These are phyloP conservation scores for Colletotrichum tabaci DNA, from an alignment of 2,329 filamentous ascomycete genomes.

Conservation along the genomic window DNA sequence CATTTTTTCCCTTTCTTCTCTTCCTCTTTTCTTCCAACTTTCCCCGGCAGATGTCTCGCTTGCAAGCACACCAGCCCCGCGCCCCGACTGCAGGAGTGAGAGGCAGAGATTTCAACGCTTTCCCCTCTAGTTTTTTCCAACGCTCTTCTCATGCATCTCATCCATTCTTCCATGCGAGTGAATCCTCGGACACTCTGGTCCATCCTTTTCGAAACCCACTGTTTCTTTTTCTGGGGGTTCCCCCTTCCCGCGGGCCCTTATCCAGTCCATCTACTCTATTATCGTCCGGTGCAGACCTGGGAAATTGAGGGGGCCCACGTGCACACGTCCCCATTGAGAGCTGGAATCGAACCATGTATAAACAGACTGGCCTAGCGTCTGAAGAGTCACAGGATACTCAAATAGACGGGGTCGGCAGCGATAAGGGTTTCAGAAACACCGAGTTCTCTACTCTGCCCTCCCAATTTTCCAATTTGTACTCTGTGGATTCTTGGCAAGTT, in stretches of 20 bases:
- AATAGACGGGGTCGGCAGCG: conserved; percentile 12
- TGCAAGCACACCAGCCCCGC: conserved; percentile 40
- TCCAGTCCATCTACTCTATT: conserved; percentile 15
- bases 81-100: conserved; percentile 15
- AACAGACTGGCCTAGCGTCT: conserved; percentile 17
- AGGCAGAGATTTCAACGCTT: background rate
- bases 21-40: background rate
- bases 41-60: conserved; percentile 11
- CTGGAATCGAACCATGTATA: conserved; percentile 8
- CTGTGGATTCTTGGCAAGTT: conserved; percentile 33
- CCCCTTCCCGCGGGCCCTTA: background rate
- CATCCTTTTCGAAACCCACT: conserved; percentile 43
- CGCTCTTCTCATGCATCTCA: background rate
- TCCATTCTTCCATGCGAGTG: background rate
- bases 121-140: conserved; percentile 6
- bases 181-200: background rate
- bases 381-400: conserved; percentile 7
- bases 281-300: conserved; percentile 2
- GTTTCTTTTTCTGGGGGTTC: conserved; percentile 33
- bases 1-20: background rate
- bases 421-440: conserved; percentile 33
- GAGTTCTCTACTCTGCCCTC: conserved; percentile 10
- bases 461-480: conserved; percentile 11
- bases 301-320: conserved; percentile 49
- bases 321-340: conserved; percentile 28